phyloP scores from a whole-genome alignment of 2,329 filamentous ascomycete species.

The Colletotrichum gloeosporioides region DNA sequence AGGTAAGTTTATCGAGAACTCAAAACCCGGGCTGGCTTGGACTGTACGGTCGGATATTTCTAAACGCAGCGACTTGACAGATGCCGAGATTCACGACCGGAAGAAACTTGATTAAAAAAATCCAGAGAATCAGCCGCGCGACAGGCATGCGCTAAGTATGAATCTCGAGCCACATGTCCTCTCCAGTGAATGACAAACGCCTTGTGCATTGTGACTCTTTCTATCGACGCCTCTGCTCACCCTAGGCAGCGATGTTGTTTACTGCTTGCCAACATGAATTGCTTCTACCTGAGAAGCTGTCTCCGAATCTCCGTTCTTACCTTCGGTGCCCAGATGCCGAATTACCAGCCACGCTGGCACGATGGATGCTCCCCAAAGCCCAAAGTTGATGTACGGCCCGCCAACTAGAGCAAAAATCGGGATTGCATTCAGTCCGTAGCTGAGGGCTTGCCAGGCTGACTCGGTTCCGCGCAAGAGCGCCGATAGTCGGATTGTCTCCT shows the following conservation, averaged over 20 bases:
- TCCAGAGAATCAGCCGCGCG: neutral
- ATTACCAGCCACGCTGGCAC: slow-evolving; percentile 67
- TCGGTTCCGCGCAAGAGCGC: slow-evolving; percentile 70
- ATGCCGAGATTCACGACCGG: neutral
- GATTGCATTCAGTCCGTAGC: slow-evolving; percentile 68
- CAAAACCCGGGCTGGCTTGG: neutral
- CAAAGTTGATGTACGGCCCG: slow-evolving; percentile 71
- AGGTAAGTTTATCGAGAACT: neutral
- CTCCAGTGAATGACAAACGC: neutral
- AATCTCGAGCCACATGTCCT: neutral
- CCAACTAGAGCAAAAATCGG: slow-evolving; percentile 66
- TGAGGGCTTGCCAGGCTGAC: slow-evolving; percentile 72
- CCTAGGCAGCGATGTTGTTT: neutral
- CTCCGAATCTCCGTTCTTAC: neutral
- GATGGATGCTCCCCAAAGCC: slow-evolving; percentile 65
- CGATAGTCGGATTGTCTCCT: slow-evolving; percentile 68
- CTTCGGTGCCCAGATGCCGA: neutral
- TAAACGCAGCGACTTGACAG: neutral
- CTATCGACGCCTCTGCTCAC: neutral
- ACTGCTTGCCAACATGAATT: neutral
- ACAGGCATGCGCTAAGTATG: neutral
- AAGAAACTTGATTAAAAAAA: neutral
- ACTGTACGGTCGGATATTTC: neutral
- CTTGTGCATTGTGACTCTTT: neutral
- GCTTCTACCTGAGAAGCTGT: neutral